phyloP scores from a whole-genome alignment of 495 filamentous ascomycete genomes.

The Cercophora sp. region DNA sequence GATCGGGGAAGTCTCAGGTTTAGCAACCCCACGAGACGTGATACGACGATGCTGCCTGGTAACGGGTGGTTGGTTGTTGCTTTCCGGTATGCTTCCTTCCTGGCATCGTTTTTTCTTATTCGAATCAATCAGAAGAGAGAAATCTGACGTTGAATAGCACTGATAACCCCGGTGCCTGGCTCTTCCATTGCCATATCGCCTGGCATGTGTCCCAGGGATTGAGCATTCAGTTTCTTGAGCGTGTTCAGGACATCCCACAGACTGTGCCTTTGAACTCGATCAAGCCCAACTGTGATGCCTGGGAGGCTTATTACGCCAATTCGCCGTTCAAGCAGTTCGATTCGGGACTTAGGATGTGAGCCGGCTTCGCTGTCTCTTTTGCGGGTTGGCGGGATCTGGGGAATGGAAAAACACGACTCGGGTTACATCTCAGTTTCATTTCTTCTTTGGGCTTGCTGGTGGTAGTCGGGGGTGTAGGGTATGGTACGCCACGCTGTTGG shows the following conservation, averaged over 20 bases:
- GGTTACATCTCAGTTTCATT: too few relatives aligned
- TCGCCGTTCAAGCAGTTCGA: constrained; percentile 39
- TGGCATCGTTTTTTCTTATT: too few relatives aligned
- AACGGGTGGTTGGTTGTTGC: constrained; percentile 32
- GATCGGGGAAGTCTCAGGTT: constrained; percentile 17
- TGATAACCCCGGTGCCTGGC: constrained; percentile 41
- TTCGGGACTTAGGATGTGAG: constrained; percentile 51
- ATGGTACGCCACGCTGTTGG: too few relatives aligned
- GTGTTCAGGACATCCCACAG: constrained; percentile 28
- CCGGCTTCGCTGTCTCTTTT: too few relatives aligned
- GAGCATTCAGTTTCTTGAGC: constrained; percentile 41
- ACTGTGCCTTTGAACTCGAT: constrained; percentile 27
- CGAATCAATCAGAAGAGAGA: too few relatives aligned
- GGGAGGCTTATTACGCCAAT: constrained; percentile 34
- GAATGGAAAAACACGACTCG: too few relatives aligned
- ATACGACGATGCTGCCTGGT: constrained; percentile 35
- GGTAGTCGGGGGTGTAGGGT: too few relatives aligned
- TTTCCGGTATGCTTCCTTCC: too few relatives aligned
- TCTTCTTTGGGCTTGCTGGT: too few relatives aligned
- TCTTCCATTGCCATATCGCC: constrained; percentile 43
- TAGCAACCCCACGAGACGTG: constrained; percentile 35
- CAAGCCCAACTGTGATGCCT: constrained; percentile 31
- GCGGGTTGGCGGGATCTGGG: too few relatives aligned
- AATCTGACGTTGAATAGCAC: too few relatives aligned
- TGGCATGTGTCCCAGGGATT: constrained; percentile 48